Conservation (phyloP, 352 stramenopile genomes). For the Phytophthora agathidicida region DNA sequence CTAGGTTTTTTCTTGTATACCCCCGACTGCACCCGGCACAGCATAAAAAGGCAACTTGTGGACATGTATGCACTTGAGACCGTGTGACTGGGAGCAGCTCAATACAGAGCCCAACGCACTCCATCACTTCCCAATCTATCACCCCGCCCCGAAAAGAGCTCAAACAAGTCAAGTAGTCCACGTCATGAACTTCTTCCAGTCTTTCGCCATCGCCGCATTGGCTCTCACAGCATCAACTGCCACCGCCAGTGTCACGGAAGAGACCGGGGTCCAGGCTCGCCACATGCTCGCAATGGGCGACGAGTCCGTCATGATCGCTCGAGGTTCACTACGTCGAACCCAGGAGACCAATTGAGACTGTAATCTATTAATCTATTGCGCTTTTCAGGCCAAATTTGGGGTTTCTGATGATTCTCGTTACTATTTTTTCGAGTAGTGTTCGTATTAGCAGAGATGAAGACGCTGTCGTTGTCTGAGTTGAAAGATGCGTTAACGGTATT, state of each 20-base stretch:
- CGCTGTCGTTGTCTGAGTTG: conserved; percentile 32
- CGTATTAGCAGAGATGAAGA: conserved; percentile 4
- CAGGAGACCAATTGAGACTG: not conserved
- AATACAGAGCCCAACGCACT: too few relatives aligned
- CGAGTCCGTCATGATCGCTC: conserved; percentile 6
- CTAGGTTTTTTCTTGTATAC: too few relatives aligned
- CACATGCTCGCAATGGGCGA: conserved; percentile 11
- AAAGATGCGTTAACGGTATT: conserved; percentile 40
- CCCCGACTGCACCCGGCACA: too few relatives aligned
- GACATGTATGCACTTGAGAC: too few relatives aligned
- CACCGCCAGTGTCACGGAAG: not conserved
- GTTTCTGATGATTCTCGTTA: not conserved
- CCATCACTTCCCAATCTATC: too few relatives aligned
- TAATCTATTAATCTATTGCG: too few relatives aligned
- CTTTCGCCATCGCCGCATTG: not conserved
- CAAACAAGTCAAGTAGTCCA: too few relatives aligned
- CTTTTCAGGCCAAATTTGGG: not conserved
- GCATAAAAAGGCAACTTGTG: too few relatives aligned
- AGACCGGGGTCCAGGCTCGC: conserved; percentile 9
- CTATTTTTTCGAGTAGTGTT: not conserved
- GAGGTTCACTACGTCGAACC: conserved; percentile 4
- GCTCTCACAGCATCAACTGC: not conserved
- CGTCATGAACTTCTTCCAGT: conserved; percentile 11
- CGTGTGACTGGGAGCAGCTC: too few relatives aligned
- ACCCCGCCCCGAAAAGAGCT: too few relatives aligned